phyloP scores from a whole-genome alignment of 331 rosid genomes.

The Pyracantha coccinea region DNA sequence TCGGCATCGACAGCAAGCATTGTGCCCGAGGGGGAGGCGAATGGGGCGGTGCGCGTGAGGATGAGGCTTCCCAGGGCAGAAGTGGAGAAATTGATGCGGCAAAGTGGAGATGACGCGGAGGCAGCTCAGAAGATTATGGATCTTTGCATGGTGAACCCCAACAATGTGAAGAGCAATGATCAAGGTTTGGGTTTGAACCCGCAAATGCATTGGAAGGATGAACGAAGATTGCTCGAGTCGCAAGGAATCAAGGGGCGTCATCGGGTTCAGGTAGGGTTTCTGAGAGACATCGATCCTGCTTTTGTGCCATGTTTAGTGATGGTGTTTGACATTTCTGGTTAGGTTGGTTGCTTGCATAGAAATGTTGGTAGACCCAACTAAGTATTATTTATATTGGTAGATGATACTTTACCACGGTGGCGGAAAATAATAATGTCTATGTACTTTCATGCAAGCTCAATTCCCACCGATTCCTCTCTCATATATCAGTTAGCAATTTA shows the following conservation, averaged over 20 bases:
- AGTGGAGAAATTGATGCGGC: constrained; percentile 63
- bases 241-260: constrained; percentile 23
- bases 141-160: constrained; percentile 34
- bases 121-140: constrained; percentile 64
- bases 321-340: background rate
- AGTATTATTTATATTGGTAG: too few relatives aligned
- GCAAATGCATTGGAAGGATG: constrained; percentile 23
- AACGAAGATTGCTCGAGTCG: constrained; percentile 10
- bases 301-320: background rate
- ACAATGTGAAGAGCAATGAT: constrained; percentile 9
- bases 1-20: background rate
- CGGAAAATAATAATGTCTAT: too few relatives aligned
- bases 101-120: constrained; percentile 49
- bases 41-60: constrained; percentile 37
- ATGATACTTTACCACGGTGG: too few relatives aligned
- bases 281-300: background rate
- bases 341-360: background rate
- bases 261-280: constrained; percentile 30
- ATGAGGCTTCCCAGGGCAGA: constrained; percentile 66
- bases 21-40: background rate
- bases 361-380: background rate
- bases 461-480: too few relatives aligned
- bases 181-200: constrained; percentile 3
- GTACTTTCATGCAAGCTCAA: too few relatives aligned
- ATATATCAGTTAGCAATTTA: too few relatives aligned